Conservation (phyloP, 805 yeast species). For the Candida adriatica region DNA sequence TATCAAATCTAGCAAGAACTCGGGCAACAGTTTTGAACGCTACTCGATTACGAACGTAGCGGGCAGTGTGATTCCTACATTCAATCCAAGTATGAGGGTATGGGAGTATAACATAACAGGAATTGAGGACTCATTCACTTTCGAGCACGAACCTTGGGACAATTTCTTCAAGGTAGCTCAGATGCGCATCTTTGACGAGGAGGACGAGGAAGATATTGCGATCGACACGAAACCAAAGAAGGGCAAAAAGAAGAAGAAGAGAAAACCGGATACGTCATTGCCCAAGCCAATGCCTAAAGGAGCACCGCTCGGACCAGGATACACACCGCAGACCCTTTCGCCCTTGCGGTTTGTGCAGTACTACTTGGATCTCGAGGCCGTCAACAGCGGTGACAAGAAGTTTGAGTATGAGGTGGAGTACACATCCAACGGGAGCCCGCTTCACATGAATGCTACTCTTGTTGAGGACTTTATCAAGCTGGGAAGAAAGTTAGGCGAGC, state of each 20-base stretch:
- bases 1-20: conserved; percentile 17
- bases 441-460: conserved; percentile 44
- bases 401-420: conserved; percentile 64
- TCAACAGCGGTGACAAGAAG: conserved; percentile 35
- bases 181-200: conserved; percentile 22
- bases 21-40: conserved; percentile 42
- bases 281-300: conserved; percentile 54
- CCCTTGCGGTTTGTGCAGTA: conserved; percentile 72
- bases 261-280: conserved; percentile 47
- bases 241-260: conserved; percentile 22
- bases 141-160: conserved; percentile 46
- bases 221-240: conserved; percentile 12
- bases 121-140: conserved; percentile 22
- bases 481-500: conserved; percentile 46
- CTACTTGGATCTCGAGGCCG: conserved; percentile 52
- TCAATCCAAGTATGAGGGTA: conserved; percentile 73
- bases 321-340: conserved; percentile 59
- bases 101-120: conserved; percentile 81
- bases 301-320: conserved; percentile 67
- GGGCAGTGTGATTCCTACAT: conserved; percentile 77
- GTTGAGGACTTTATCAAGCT: conserved; percentile 58
- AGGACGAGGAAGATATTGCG: conserved; percentile 14
- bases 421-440: conserved; percentile 55
- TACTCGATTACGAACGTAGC: conserved; percentile 65
- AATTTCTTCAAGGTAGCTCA: conserved; percentile 47